Evolutionary conservation across 2,329 filamentous ascomycete species (phyloP), one percentile per base, ranked within the genome.

Genomic region (Sclerotinia nivalis): DNA sequence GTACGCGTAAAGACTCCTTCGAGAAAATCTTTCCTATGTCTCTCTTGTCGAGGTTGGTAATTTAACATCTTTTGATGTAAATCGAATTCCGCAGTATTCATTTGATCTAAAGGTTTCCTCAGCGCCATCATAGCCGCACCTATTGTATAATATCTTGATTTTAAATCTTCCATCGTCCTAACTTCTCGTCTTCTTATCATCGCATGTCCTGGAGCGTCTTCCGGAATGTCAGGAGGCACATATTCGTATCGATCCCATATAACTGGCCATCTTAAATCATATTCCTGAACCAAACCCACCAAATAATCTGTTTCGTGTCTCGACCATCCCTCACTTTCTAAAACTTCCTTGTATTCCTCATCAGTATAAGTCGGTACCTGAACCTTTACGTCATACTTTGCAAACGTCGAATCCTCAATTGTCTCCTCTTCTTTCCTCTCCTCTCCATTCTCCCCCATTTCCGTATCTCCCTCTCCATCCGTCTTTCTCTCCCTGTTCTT

Each of bases 291-390:
- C 49, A 95, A 79, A 4, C 87, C 83, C 78, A 98, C 86, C 72
- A 99, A 81, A 78, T 97, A 97, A 78, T 97, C 93, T 12, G 96
- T 99, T 81, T 99, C 96, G 76, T 96, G 91, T 77, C 91, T 93
- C 20, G 91, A 90, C 96, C 96, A 99, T 75, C 95, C 89, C 20
- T 88, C 83, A 77, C 85, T 91, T 75, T 89, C 86, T 65, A 99
- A 81, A 72, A 91, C 88, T 70, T 88, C 85, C 71, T 90, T 87
- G 81, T 99, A 99, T 79, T 97, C 91, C 72, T 94, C 92, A 73
- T 96, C 91, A 72, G 88, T 93, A 80, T 98, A 98, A 71, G 89
- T 85, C 0, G 94, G 93, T 49, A 93, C 85, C 5, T 91, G 86
- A 20, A 95, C 87, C 73, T 90, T 86, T 68, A 97, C 89, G 78